Base-by-base conservation (phyloP, 1,284 basidiomycete genomes). In the Malassezia yamatoensis region DNA sequence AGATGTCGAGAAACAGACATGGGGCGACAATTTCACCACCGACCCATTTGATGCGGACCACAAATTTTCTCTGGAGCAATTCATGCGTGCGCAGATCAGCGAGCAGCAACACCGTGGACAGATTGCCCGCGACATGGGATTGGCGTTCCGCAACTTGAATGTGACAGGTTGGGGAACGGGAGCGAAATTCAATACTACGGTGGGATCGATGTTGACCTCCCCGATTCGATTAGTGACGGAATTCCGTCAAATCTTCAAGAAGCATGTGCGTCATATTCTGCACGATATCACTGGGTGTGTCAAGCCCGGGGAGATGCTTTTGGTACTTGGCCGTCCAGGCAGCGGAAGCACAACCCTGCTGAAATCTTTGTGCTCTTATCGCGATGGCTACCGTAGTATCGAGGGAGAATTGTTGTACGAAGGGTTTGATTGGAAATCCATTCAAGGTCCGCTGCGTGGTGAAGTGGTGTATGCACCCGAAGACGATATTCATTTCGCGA, bases 41-140 rank as follows among this genome's bases (percentile, higher is more conserved):
- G 42, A 53, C n/a, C 51, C 51, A 0, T 53, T 53, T 21, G 47
- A 49, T 29, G 33, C 34, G 10, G 35, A 53, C 7, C 74, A 70
- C 41, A 63, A 67, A n/a, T 77, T 77, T 33, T 70, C 74, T 41
- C 68, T 76, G 16, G 70, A 71, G 49, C 43, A 51, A 33, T 75
- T 70, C 60, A 60, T 77, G 8, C 59, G 57, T n/a, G 61, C 66
- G 20, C 40, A 69, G 33, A 43, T 73, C 21, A 51, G 59, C 12
- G 64, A 65, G 38, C 62, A 57, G 2, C 61, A 67, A 13, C 36
- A 39, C 18, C 44, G 61, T 12, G 66, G 66, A 3, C 53, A 67
- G 39, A 53, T 65, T 42, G 39, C 18, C 0, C 47, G 68, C 6
- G 49, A 66, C 35, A 65, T 65, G 61, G 58, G 58, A 8, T 44